Conservation (phyloP, 2,329 filamentous ascomycete species). For the Trichoderma koningii region DNA sequence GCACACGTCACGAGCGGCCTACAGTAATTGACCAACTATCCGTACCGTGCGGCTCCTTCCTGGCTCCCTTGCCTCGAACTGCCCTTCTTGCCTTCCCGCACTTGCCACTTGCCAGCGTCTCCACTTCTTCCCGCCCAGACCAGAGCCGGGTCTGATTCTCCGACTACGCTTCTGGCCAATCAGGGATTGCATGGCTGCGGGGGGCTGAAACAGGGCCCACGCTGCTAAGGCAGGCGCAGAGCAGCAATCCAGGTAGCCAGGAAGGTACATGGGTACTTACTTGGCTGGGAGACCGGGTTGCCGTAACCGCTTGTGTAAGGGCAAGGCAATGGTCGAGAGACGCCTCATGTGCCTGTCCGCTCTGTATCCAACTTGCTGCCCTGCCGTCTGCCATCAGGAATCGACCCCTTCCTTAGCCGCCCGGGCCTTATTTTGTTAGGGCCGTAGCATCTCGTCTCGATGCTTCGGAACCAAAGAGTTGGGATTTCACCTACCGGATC, state of each 20-base stretch:
- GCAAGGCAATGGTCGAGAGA: neutral
- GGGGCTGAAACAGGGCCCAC: conserved; percentile 12
- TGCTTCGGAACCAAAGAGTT: conserved; percentile 1
- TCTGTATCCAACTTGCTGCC: neutral
- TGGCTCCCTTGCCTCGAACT: neutral
- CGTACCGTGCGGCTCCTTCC: conserved; percentile 1
- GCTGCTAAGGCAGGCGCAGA: conserved; percentile 1
- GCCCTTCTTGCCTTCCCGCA: neutral
- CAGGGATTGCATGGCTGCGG: neutral
- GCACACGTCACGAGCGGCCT: neutral
- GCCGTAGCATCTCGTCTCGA: neutral
- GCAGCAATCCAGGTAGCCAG: neutral
- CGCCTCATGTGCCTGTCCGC: neutral
- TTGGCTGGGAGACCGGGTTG: neutral
- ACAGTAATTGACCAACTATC: no score
- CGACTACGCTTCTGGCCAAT: neutral
- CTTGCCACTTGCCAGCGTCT: neutral
- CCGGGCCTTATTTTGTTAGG: neutral
- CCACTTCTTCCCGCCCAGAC: neutral
- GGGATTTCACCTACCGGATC: conserved; percentile 9
- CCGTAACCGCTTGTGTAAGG: no score
- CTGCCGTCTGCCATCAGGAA: neutral
- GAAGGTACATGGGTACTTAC: neutral
- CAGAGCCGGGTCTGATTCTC: conserved; percentile 1
- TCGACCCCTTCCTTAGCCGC: neutral